A percentile compares a stretch with the other conserved stretches of the same genome.
Evolutionary conservation across 352 stramenopile species (phyloP).

Genomic region (Discostella stelligera): DNA sequence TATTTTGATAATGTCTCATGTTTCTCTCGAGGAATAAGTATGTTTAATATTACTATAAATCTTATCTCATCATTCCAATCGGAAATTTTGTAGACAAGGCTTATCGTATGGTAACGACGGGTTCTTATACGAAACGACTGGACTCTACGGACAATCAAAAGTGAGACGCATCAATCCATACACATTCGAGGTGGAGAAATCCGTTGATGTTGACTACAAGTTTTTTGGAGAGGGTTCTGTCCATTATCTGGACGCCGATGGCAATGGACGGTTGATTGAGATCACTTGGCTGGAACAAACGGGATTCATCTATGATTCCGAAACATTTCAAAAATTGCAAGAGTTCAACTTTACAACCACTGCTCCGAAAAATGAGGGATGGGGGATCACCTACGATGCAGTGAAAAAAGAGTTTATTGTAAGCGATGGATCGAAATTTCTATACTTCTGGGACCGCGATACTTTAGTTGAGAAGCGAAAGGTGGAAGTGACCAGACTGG

Average conservation of each 20-base stretch:
- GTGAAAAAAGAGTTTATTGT: constrained; percentile 83
- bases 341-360: constrained; percentile 87
- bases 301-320: constrained; percentile 86
- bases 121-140: constrained; percentile 90
- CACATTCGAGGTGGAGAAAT: constrained; percentile 84
- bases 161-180: constrained; percentile 87
- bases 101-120: constrained; percentile 76
- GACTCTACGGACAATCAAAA: constrained; percentile 87
- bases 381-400: constrained; percentile 89
- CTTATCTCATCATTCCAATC: no score
- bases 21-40: no score
- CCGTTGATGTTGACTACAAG: constrained; percentile 75
- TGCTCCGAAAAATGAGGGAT: constrained; percentile 84
- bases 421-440: constrained; percentile 87
- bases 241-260: constrained; percentile 61
- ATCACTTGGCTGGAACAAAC: constrained; percentile 88
- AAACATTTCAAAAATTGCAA: constrained; percentile 66
- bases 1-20: background rate
- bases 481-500: constrained; percentile 62
- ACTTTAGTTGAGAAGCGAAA: constrained; percentile 84
- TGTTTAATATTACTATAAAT: background rate
- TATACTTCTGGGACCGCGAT: constrained; percentile 89
- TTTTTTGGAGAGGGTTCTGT: constrained; percentile 92
- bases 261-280: constrained; percentile 84
- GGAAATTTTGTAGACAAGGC: constrained; percentile 67